Percentiles rank a stretch among this genome's conserved stretches.
These are phyloP conservation scores for Akanthomyces dipterigenus DNA, from an alignment of 2,329 filamentous ascomycete genomes.

Conservation along the genomic window DNA sequence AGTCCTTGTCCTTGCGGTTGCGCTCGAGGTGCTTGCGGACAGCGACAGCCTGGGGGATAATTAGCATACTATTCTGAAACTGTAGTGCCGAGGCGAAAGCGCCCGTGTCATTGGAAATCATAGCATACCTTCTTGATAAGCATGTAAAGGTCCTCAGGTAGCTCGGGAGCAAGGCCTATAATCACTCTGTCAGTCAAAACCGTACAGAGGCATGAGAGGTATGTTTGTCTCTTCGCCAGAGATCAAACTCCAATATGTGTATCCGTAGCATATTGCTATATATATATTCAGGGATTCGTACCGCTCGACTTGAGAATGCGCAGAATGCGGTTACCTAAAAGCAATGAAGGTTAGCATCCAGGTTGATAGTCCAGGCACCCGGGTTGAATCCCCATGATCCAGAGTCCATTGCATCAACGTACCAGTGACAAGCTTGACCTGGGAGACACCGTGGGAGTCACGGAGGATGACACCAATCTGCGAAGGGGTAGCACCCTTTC, in stretches of 20 bases:
- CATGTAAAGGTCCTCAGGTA: constrained; percentile 99
- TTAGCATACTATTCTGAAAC: constrained; percentile 15
- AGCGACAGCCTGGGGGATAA: constrained; percentile 66
- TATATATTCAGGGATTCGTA: constrained; percentile 52
- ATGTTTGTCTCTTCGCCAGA: constrained; percentile 17
- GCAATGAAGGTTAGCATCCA: constrained; percentile 31
- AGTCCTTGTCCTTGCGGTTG: constrained; percentile 99
- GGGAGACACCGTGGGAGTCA: constrained; percentile 96
- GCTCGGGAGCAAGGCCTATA: constrained; percentile 94
- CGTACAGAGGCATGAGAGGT: constrained; percentile 69
- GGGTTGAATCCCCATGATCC: neutral
- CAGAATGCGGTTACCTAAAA: constrained; percentile 97
- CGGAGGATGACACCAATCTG: constrained; percentile 98
- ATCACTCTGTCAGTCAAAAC: constrained; percentile 94
- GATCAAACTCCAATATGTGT: constrained; percentile 18
- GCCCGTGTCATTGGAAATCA: neutral
- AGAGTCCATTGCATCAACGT: constrained; percentile 33
- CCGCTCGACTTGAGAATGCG: constrained; percentile 96
- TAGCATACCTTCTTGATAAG: constrained; percentile 94
- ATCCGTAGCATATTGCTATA: constrained; percentile 20
- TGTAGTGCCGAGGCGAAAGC: neutral
- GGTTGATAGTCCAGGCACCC: neutral
- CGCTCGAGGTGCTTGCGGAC: constrained; percentile 99
- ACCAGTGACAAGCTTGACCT: constrained; percentile 97
- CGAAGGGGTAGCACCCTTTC: constrained; percentile 96